phyloP scores from a whole-genome alignment of 108 stramenopile genomes.

The Schizochytrium sp. region DNA sequence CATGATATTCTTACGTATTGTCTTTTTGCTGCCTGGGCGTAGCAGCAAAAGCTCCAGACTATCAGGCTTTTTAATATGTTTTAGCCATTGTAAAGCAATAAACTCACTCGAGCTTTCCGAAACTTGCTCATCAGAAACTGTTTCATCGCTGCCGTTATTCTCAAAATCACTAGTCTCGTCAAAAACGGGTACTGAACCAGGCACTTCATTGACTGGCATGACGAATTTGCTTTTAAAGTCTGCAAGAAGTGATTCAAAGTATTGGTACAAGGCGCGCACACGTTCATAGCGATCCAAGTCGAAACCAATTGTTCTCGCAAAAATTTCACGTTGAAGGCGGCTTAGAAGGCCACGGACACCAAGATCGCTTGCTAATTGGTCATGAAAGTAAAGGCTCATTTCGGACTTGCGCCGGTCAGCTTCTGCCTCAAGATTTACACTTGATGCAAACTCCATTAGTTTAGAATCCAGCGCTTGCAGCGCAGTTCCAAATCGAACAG shows the following conservation, averaged over 20 bases:
- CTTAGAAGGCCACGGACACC: neutral
- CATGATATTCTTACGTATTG: too few species aligned
- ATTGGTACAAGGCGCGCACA: neutral
- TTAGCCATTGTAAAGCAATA: too few species aligned
- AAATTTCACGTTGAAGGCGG: conserved; percentile 5
- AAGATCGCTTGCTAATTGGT: neutral
- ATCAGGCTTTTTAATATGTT: too few species aligned
- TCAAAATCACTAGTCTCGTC: too few species aligned
- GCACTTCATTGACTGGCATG: neutral
- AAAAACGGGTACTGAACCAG: neutral
- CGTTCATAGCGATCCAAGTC: conserved; percentile 6
- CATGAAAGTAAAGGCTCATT: neutral
- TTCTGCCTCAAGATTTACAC: neutral
- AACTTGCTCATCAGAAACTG: too few species aligned
- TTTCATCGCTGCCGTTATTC: too few species aligned
- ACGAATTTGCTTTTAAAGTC: neutral
- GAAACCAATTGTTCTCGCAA: neutral
- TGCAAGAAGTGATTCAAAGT: neutral
- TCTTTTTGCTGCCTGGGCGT: too few species aligned
- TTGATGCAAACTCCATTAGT: neutral
- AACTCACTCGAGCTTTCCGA: too few species aligned
- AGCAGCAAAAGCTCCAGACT: too few species aligned
- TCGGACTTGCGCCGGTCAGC: neutral
- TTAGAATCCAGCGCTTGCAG: neutral
- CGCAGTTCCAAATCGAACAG: neutral